Conservation (phyloP, 257 asterid species). For the Solanum virginianum region DNA sequence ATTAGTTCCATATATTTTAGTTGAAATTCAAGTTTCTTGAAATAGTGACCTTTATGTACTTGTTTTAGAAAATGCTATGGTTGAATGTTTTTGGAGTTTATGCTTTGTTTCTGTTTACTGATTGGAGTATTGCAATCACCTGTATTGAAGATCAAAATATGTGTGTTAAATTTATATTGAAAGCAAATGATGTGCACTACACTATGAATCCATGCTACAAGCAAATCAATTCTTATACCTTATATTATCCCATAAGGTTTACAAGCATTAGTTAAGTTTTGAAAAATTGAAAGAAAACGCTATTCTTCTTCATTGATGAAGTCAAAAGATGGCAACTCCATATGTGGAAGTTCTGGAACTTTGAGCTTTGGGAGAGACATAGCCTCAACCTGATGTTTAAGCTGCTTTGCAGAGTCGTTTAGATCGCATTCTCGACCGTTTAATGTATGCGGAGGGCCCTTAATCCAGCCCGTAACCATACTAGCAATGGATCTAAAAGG, state of each 20-base stretch:
- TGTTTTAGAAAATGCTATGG: background rate
- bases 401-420: slow-evolving; percentile 3
- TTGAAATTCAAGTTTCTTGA: background rate
- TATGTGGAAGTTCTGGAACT: slow-evolving; percentile 29
- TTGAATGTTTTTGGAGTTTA: background rate
- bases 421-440: slow-evolving; percentile 7
- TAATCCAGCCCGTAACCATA: slow-evolving; percentile 13
- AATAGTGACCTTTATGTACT: background rate
- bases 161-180: background rate
- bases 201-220: background rate
- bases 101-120: background rate
- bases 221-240: background rate
- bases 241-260: background rate
- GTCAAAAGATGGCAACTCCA: slow-evolving; percentile 30
- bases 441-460: background rate
- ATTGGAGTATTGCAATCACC: background rate
- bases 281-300: background rate
- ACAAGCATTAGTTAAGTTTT: too few relatives aligned
- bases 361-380: slow-evolving; percentile 30
- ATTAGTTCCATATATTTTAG: background rate
- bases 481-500: slow-evolving; percentile 42
- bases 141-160: background rate
- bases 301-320: slow-evolving; percentile 16
- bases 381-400: slow-evolving; percentile 11
- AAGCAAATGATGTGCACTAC: background rate